Base-by-base conservation (phyloP, 305 asterid genomes). In the Solanum hybrid region DNA sequence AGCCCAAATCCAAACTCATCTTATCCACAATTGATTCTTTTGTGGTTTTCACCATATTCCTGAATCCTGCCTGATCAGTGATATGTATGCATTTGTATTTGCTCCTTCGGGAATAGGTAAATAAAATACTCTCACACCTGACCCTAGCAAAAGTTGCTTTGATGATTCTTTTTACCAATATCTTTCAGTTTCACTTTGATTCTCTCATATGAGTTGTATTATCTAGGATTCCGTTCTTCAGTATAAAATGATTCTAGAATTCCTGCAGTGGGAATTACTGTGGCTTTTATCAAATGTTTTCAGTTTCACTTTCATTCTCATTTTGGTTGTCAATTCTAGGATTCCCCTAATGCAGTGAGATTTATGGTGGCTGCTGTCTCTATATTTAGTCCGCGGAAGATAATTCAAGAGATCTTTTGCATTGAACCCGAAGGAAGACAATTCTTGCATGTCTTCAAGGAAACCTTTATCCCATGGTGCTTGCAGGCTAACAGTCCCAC, bases 401-500 rank as follows among this genome's bases (percentile, higher is more conserved):
- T 93, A 90, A 89, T 92, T 91, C 95, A 93, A 90, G 96, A 94
- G 91, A 94, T 97, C 90, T 90, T 92, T 26, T 90, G 95, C 86
- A 88, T 91, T 71, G 94, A 91, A 83, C 57, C 90, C 78, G 97
- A 95, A 71, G 90, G 88, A 82, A 94, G 90, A 86, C 92, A 93
- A 90, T 95, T 95, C 91, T 86, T 98, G 91, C 91, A 91, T 88
- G 94, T 94, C 51, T 98, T 95, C 92, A 93, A 89, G 84, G 96
- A 95, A 76, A 82, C 90, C 86, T 93, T 96, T 86, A 89, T 97
- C 76, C 99, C 99, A 39, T 95, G 96, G 98, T 98, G 99, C 95
- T 94, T 98, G 91, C 92, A 93, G 85, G 87, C 87, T 57, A 90
- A 87, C 87, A 90, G 93, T 83, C 86, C 93, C 90, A 92, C 97